phyloP scores from a whole-genome alignment of 2,329 filamentous ascomycete genomes.

The Xylariaceae sp. region DNA sequence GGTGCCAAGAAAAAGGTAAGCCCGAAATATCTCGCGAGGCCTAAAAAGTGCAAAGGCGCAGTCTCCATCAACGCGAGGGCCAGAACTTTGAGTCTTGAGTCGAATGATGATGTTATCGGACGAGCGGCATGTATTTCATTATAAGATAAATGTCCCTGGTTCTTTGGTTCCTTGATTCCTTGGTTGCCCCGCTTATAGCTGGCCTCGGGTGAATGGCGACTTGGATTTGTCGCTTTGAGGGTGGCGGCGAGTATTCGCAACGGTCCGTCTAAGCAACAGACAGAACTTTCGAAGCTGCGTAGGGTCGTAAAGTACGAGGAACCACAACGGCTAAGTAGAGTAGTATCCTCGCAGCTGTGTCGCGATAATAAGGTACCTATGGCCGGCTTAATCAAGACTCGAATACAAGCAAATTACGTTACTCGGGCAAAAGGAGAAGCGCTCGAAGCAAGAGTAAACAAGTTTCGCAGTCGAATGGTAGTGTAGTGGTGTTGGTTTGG shows the following conservation, averaged over 20 bases:
- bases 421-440: neutral
- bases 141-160: neutral
- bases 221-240: conserved; percentile 1
- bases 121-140: neutral
- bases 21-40: neutral
- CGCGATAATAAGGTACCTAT: neutral
- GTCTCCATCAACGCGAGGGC: neutral
- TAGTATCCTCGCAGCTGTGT: neutral
- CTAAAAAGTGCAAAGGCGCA: conserved; percentile 1
- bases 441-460: neutral
- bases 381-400: conserved; percentile 1
- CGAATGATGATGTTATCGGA: neutral
- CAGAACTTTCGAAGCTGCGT: neutral
- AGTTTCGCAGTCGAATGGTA: neutral
- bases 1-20: neutral
- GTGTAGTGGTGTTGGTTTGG: neutral
- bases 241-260: neutral
- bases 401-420: neutral
- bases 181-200: neutral
- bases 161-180: neutral
- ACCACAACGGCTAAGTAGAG: neutral
- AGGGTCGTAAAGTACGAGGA: neutral
- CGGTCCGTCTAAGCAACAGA: neutral
- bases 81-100: neutral
- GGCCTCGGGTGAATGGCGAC: neutral